These are phyloP conservation scores for Mucor lusitanicus DNA, from an alignment of 371 early-diverging fungal species.

Conservation along the genomic window DNA sequence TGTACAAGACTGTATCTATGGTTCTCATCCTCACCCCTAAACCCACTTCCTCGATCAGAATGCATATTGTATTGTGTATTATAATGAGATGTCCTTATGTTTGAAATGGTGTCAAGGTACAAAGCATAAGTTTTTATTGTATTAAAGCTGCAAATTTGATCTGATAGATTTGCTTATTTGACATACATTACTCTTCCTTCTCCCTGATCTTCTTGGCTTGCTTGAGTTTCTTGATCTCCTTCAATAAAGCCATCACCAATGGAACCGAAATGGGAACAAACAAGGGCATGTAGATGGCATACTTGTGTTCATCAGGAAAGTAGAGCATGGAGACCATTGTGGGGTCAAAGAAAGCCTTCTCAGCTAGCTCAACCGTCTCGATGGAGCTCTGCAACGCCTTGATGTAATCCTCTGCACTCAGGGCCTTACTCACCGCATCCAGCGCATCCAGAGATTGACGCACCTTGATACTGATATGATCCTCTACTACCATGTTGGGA, in stretches of 20 bases:
- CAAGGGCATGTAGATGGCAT: slow-evolving; percentile 96
- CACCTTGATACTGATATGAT: slow-evolving; percentile 67
- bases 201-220: slow-evolving; percentile 2
- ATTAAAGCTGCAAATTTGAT: too few relatives aligned
- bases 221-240: slow-evolving; percentile 46
- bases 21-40: too few relatives aligned
- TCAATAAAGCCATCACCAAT: slow-evolving; percentile 58
- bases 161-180: neutral
- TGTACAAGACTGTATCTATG: too few relatives aligned
- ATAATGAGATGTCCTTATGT: too few relatives aligned
- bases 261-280: slow-evolving; percentile 91
- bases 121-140: too few relatives aligned
- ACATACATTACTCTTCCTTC: neutral
- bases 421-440: slow-evolving; percentile 20
- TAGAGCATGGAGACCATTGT: slow-evolving; percentile 96
- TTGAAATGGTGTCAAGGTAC: too few relatives aligned
- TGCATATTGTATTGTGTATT: too few relatives aligned
- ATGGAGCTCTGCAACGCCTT: slow-evolving; percentile 59
- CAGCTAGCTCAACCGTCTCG: slow-evolving; percentile 69
- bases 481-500: slow-evolving; percentile 90
- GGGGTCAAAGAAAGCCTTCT: slow-evolving; percentile 94
- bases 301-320: slow-evolving; percentile 96
- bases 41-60: too few relatives aligned
- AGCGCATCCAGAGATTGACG: slow-evolving; percentile 39
- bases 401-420: slow-evolving; percentile 34